Conservation (phyloP, 176 grass and related monocot genomes). For the Oryza coarctata region DNA sequence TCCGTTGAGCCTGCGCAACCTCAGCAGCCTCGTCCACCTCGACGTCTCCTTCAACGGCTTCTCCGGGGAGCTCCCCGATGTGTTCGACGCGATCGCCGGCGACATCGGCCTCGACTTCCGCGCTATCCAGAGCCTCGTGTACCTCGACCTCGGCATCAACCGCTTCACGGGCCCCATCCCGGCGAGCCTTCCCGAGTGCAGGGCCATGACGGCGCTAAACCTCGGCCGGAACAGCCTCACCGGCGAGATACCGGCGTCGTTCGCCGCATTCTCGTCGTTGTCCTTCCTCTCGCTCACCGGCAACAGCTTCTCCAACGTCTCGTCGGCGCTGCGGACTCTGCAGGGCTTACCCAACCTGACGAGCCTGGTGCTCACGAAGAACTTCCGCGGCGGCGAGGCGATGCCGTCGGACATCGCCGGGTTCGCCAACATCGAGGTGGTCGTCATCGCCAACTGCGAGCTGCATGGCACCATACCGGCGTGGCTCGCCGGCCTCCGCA, state of each 20-base stretch:
- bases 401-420: constrained; percentile 43
- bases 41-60: constrained; percentile 72
- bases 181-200: constrained; percentile 34
- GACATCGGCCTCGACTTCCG: constrained; percentile 49
- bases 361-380: constrained; percentile 57
- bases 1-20: constrained; percentile 40
- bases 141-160: constrained; percentile 59
- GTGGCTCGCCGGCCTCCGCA: constrained; percentile 48
- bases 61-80: constrained; percentile 41
- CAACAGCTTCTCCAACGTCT: constrained; percentile 58
- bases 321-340: constrained; percentile 50
- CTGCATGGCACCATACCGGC: constrained; percentile 43
- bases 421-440: constrained; percentile 44
- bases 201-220: constrained; percentile 50
- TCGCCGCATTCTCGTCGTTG: constrained; percentile 39
- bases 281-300: constrained; percentile 63
- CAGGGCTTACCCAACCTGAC: constrained; percentile 53
- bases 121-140: constrained; percentile 26
- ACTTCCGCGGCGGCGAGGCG: constrained; percentile 44
- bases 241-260: constrained; percentile 50
- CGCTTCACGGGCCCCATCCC: constrained; percentile 43
- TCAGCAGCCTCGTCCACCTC: constrained; percentile 44
- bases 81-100: constrained; percentile 32
- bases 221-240: constrained; percentile 58
- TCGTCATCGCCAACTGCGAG: constrained; percentile 59